Evolutionary conservation across 2,329 filamentous ascomycete genomes (phyloP).

Genomic region (Aspergillus fumigatus): DNA sequence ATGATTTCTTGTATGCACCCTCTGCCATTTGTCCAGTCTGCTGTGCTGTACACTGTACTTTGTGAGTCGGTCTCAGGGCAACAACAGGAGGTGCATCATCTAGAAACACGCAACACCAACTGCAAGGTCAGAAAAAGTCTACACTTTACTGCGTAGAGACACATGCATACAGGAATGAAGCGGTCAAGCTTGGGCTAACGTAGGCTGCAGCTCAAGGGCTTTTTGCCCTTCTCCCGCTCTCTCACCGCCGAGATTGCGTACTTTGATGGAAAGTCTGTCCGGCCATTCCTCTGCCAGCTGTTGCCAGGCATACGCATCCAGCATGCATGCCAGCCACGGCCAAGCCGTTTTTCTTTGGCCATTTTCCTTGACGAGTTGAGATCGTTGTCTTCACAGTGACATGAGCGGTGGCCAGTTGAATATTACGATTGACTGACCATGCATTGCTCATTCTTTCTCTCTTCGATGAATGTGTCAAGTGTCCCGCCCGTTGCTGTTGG

Average conservation of each 20-base stretch:
- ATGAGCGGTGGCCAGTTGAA: not conserved
- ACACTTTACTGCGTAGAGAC: not conserved
- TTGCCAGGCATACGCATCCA: not conserved
- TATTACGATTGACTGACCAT: not conserved
- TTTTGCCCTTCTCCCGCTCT: not conserved
- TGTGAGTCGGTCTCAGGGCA: not conserved
- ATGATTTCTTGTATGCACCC: not conserved
- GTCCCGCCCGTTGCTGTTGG: not conserved
- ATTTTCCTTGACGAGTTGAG: not conserved
- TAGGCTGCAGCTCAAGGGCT: not conserved
- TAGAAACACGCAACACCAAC: not conserved
- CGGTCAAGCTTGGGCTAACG: not conserved
- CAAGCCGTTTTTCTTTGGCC: not conserved
- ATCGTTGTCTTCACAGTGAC: not conserved
- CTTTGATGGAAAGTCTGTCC: not conserved
- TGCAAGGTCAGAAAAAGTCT: not conserved
- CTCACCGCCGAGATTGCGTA: not conserved
- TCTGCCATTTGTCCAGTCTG: not conserved
- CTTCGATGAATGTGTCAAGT: not conserved
- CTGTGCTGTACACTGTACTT: not conserved
- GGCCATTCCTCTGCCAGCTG: not conserved
- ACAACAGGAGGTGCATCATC: not conserved
- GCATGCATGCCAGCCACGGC: not conserved
- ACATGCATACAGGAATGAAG: not conserved
- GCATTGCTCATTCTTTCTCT: not conserved